Evolutionary conservation across 2,329 filamentous ascomycete genomes (phyloP), one percentile per base, ranked within the genome.

Genomic region (Fusarium sp.): DNA sequence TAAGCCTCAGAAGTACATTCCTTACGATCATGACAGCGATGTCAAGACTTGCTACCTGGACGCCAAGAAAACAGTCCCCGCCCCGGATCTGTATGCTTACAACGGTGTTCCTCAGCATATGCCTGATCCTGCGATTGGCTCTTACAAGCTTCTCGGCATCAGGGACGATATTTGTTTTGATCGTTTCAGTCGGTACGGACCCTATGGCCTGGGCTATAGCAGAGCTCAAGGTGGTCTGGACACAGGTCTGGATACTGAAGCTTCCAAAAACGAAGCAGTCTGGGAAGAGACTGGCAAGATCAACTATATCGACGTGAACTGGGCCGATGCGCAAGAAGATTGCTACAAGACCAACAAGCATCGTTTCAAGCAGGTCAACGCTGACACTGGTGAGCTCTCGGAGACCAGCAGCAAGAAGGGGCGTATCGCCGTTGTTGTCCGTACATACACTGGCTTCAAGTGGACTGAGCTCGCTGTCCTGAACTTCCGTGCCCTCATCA

Each of bases 201-300:
- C 93, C 0, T 97, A 97, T 74, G 94, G 94, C 0, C 82, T 94
- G 40, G 94, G 94, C n/a, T 97, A 97, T 78, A 88, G 86, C 72
- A 85, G 86, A 62, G 86, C 88, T 57, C 86, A 88, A 67, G 94
- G 94, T 15, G 94, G 94, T 23, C 80, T 87, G 1, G 88, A 87
- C 28, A 88, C 94, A 56, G 88, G 88, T n/a, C 83, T 92, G 57
- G 92, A 93, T 38, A 89, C 89, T 1, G 92, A 96, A 71, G 82
- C 83, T 34, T 86, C 91, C 20, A 92, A 91, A 82, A 87, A 85
- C 53, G 84, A 90, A 31, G 80, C 80, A 38, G 81, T 90, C 12
- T 91, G 87, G 86, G 77, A 80, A 41, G 79, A 83, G 61, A 81
- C 82, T 2, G 84, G 85, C 74, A 83, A 85, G 74, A 86, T 89